Evolutionary conservation across 768 basidiomycete species (phyloP).

Genomic region (Crepidotus variabilis): DNA sequence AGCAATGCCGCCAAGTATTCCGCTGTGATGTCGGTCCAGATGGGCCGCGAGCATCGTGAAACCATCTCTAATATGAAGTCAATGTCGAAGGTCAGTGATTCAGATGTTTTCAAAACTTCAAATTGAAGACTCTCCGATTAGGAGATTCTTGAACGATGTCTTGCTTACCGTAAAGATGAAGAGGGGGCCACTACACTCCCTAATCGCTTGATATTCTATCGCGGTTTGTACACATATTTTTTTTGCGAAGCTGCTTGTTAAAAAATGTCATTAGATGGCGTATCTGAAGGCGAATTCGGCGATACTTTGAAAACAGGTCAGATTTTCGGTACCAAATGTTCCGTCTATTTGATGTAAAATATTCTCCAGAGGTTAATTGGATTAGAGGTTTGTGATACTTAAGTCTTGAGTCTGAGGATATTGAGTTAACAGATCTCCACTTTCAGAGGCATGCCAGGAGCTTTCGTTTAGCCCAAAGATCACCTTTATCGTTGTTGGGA

Average conservation of each 20-base stretch:
- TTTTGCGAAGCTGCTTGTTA: conserved; percentile 5
- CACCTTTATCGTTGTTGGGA: conserved; percentile 66
- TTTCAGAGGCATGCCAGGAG: conserved; percentile 59
- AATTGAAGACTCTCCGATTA: conserved; percentile 18
- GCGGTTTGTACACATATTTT: conserved; percentile 38
- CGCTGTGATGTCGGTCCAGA: conserved; percentile 52
- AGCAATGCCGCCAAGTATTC: conserved; percentile 63
- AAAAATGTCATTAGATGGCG: conserved; percentile 36
- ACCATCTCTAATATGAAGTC: conserved; percentile 62
- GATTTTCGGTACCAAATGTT: not conserved
- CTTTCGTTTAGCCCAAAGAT: not conserved
- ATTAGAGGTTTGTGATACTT: conserved; percentile 40
- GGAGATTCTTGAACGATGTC: conserved; percentile 53
- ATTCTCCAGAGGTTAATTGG: conserved; percentile 43
- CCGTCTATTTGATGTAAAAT: conserved; percentile 23
- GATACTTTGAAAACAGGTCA: conserved; percentile 51
- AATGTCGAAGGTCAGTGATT: conserved; percentile 51
- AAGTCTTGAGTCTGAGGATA: too few species aligned
- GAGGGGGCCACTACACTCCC: conserved; percentile 45
- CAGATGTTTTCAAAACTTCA: not conserved
- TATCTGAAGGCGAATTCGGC: conserved; percentile 45
- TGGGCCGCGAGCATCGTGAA: conserved; percentile 45
- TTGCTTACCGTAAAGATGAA: conserved; percentile 40
- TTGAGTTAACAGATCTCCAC: too few species aligned
- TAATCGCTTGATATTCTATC: conserved; percentile 66